Percentiles rank a stretch among this genome's conserved stretches.
Evolutionary conservation across 1,284 basidiomycete species (phyloP).

Genomic region (Irpex sp.): DNA sequence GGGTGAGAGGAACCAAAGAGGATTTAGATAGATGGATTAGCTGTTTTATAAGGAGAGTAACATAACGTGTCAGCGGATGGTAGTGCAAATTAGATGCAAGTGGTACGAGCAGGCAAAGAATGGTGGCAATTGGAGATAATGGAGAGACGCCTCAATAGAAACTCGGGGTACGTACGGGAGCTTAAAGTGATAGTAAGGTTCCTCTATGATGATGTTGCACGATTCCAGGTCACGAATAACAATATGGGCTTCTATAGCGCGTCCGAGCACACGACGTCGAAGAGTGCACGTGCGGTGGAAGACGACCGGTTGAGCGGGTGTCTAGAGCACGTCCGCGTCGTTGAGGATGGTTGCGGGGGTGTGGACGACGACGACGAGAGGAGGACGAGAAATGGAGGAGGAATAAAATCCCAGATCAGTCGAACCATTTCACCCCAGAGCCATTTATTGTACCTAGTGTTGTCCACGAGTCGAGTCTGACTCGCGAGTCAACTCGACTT

Average conservation of each 20-base stretch:
- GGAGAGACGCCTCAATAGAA: constrained; percentile 6
- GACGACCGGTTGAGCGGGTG: constrained; percentile 13
- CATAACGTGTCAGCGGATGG: constrained; percentile 1
- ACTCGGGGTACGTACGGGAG: constrained; percentile 6
- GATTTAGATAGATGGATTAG: constrained; percentile 1
- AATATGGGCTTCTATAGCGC: constrained; percentile 6
- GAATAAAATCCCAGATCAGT: constrained; percentile 14
- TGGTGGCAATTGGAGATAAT: not conserved
- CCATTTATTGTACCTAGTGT: not conserved
- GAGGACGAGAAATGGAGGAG: constrained; percentile 7
- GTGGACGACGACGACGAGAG: constrained; percentile 4
- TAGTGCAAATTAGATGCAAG: not conserved
- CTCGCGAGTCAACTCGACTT: no score
- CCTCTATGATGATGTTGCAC: constrained; percentile 4
- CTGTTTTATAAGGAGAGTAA: constrained; percentile 8
- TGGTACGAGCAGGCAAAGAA: constrained; percentile 2
- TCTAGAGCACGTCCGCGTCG: constrained; percentile 6
- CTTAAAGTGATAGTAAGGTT: constrained; percentile 9
- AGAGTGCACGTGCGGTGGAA: not conserved
- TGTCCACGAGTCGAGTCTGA: no score
- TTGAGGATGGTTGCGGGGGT: constrained; percentile 6
- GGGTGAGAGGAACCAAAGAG: not conserved
- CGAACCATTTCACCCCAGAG: constrained; percentile 15
- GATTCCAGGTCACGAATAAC: constrained; percentile 6
- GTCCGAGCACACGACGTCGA: not conserved